These are phyloP conservation scores for Nannizziopsis arthrosporioides DNA, from an alignment of 2,329 filamentous ascomycete species.

Conservation along the genomic window DNA sequence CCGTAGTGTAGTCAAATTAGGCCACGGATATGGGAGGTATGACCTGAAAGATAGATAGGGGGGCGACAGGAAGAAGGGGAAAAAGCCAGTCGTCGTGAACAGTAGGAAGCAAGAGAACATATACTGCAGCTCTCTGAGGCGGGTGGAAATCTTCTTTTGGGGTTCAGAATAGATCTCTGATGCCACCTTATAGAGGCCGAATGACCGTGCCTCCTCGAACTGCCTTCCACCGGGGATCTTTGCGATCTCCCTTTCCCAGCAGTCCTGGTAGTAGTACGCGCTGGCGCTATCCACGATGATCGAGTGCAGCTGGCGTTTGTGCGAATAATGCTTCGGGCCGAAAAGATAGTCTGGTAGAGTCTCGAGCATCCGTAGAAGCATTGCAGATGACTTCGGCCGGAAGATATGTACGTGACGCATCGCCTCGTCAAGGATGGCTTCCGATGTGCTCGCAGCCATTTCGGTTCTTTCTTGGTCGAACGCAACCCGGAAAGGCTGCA, in stretches of 20 bases:
- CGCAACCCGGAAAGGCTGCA: neutral
- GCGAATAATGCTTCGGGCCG: constrained; percentile 35
- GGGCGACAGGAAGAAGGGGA: constrained; percentile 16
- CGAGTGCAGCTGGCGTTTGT: constrained; percentile 36
- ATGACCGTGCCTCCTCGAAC: constrained; percentile 5
- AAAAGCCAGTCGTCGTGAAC: constrained; percentile 24
- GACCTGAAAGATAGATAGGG: constrained; percentile 22
- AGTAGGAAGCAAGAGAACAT: constrained; percentile 31
- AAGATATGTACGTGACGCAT: constrained; percentile 50
- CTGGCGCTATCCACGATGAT: constrained; percentile 46
- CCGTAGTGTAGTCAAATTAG: constrained; percentile 27
- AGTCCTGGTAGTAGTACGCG: constrained; percentile 45
- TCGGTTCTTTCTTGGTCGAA: constrained; percentile 11
- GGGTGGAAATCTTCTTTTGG: constrained; percentile 13
- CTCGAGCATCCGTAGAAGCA: constrained; percentile 40
- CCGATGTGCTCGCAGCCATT: neutral
- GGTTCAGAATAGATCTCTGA: neutral
- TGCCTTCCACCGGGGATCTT: constrained; percentile 13
- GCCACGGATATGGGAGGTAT: constrained; percentile 31
- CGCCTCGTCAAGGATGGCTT: constrained; percentile 23
- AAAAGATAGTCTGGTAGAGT: constrained; percentile 42
- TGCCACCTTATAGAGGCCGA: neutral
- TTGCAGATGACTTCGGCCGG: constrained; percentile 41
- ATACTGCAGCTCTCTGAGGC: constrained; percentile 27
- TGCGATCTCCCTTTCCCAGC: constrained; percentile 33